Conservation (phyloP, 2,329 filamentous ascomycete species). For the Colletotrichum shisoi region DNA sequence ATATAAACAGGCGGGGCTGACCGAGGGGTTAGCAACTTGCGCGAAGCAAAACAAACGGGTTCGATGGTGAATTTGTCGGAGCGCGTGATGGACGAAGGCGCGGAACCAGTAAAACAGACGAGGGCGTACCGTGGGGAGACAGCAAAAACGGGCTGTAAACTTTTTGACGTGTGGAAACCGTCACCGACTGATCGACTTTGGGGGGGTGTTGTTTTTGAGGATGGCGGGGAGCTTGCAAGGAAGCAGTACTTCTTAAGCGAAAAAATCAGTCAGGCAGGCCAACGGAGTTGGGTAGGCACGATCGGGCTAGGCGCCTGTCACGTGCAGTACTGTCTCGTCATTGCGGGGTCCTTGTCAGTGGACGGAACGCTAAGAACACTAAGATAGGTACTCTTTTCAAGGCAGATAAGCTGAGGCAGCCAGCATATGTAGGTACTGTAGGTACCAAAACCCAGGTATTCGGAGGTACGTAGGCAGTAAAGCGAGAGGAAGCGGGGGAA, state of each 20-base stretch:
- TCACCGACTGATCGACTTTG: constrained; percentile 50
- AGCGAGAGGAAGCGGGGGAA: neutral
- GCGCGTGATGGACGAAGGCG: constrained; percentile 37
- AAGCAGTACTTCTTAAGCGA: constrained; percentile 48
- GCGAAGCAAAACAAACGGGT: constrained; percentile 15
- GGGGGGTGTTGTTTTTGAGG: constrained; percentile 51
- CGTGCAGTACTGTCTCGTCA: constrained; percentile 37
- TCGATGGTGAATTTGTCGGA: constrained; percentile 22
- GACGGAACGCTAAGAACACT: neutral
- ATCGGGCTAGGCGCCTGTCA: constrained; percentile 36
- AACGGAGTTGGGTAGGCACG: constrained; percentile 38
- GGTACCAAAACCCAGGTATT: too few species aligned
- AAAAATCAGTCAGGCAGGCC: constrained; percentile 53
- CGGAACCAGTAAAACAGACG: constrained; percentile 2
- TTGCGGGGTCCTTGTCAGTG: constrained; percentile 27
- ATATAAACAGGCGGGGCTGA: constrained; percentile 59
- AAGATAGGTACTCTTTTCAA: neutral
- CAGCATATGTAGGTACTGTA: neutral
- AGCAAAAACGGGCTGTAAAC: constrained; percentile 21
- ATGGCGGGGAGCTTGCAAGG: constrained; percentile 54
- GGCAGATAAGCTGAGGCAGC: neutral
- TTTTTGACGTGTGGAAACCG: constrained; percentile 48
- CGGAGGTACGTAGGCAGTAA: too few species aligned
- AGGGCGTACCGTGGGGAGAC: constrained; percentile 18
- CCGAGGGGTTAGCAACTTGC: constrained; percentile 36